Evolutionary conservation across 495 filamentous ascomycete species (phyloP), one percentile per base, ranked within the genome.

Genomic region (Bathelium albidoporum): DNA sequence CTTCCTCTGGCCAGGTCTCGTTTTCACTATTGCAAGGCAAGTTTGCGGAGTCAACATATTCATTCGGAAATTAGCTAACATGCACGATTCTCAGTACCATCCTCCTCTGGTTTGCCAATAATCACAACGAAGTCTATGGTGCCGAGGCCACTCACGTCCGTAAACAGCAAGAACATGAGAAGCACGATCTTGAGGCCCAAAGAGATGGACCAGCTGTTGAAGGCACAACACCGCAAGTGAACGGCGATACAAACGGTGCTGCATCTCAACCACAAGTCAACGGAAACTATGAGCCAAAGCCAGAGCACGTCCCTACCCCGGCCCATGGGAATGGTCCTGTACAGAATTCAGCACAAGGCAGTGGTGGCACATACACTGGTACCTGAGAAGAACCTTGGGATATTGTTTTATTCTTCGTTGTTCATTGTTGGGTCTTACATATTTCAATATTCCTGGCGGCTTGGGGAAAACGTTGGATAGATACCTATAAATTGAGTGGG

Each of bases 1-100:
- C 16, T 75, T 79, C 45, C 61, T 71, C 2, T 78, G 75, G 77
- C 72, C 49, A 29, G 49, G 49, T 26, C 49, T 55, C 29, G 22
- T 55, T 16, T n/a, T 24, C 2, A 55, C 49, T 9, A 55, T 55
- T 11, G 49, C 20, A 3, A 55, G 49, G 49, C 29, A 9, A 55
- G 49, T 29, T 10, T 16, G 2, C 9, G 16, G 11, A 29, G 9
- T 7, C 24, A 0, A 26, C 20, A 26, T 20, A n/a, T 55, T 29
- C 4, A 24, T 55, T 9, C 22, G 2, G 29, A 26, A 12, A 28
- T 2, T 9, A 29, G 20, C 49, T 55, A 20, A 55, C 16, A 14
- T 29, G 2, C 24, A n/a, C n/a, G n/a, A n/a, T 16, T 26, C 5
- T 9, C 5, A 55, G 49, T 24, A 55, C 49, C 24, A 55, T 55